Percentiles rank a stretch among this genome's conserved stretches.
phyloP scores from a whole-genome alignment of 2,329 filamentous ascomycete genomes.

The Zalaria sp. region DNA sequence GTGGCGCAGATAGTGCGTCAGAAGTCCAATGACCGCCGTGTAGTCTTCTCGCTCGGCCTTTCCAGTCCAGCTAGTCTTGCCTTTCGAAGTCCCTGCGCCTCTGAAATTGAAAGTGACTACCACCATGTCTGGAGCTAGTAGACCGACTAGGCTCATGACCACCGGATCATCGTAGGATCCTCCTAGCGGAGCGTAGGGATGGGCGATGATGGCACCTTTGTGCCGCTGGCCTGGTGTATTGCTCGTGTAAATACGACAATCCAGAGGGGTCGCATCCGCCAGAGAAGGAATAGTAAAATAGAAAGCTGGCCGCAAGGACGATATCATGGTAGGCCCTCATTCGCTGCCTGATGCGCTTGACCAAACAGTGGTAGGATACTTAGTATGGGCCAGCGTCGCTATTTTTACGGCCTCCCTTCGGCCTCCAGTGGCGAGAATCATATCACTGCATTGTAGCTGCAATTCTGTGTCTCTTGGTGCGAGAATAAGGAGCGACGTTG shows the following conservation, averaged over 20 bases:
- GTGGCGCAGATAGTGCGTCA: constrained; percentile 50
- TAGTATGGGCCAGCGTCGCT: too few relatives aligned
- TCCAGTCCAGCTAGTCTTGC: constrained; percentile 76
- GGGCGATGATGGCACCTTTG: constrained; percentile 57
- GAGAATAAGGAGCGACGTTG: too few relatives aligned
- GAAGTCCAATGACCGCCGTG: constrained; percentile 64
- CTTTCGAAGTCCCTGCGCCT: constrained; percentile 60
- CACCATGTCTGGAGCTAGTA: constrained; percentile 55
- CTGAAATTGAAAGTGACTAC: constrained; percentile 92
- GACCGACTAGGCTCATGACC: constrained; percentile 48
- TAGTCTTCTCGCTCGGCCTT: constrained; percentile 74
- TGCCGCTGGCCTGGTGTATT: neutral
- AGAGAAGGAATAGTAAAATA: constrained; percentile 69
- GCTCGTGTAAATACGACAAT: constrained; percentile 59
- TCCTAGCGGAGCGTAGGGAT: constrained; percentile 81
- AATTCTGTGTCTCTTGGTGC: too few relatives aligned
- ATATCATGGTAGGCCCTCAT: neutral
- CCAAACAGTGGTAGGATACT: too few relatives aligned
- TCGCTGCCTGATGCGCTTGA: too few relatives aligned
- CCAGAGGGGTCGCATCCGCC: constrained; percentile 59
- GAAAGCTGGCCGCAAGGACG: neutral
- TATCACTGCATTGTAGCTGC: too few relatives aligned
- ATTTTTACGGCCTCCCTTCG: too few relatives aligned
- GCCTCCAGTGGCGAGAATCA: too few relatives aligned
- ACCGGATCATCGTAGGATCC: constrained; percentile 74